Base-by-base conservation (phyloP, 2,329 filamentous ascomycete genomes). In the Venturia oleaginea region DNA sequence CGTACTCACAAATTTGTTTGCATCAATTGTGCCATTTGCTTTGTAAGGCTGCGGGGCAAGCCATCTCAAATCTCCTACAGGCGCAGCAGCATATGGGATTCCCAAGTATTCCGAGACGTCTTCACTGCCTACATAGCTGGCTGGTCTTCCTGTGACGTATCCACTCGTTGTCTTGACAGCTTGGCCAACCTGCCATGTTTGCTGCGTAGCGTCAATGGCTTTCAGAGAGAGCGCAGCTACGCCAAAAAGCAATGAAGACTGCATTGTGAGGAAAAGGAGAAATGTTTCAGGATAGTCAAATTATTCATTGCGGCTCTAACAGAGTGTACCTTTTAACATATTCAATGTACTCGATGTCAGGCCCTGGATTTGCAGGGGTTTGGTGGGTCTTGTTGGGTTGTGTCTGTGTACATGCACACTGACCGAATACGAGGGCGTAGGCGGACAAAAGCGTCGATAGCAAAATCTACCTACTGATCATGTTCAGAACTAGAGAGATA, bases 81-180 rank as follows among this genome's bases (percentile, higher is more conserved):
- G 73, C 19, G 73, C 69, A 65, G 72, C 67, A 1, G 72, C 75
- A 62, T 73, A 77, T 11, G 70, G 71, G 42, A 76, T 73, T 22
- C 74, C 74, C 22, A 76, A 64, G 46, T 74, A 76, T 38, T 76
- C 72, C 13, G 68, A 66, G 10, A 74, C 71, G 38, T 55, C 63
- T 2, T 63, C 68, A 32, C 63, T 68, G 61, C 70, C 71, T 27
- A n/a, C n/a, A 43, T 60, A 40, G 3, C 67, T 66, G 5, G 73
- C 71, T 55, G 63, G 59, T 57, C 76, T 73, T 13, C 74, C 74
- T 48, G 72, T 66, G 40, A 76, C 69, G 1, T 65, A 67, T 15
- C 74, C 74, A 65, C 71, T 74, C 24, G 69, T 71, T 30, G 73
- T 74, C 32, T 68, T 66, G 19, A 72, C 70, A 66, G 67, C n/a